Percentiles rank a stretch among this genome's conserved stretches.
phyloP scores from a whole-genome alignment of 805 yeast species.

The Kuraishia piskuri region DNA sequence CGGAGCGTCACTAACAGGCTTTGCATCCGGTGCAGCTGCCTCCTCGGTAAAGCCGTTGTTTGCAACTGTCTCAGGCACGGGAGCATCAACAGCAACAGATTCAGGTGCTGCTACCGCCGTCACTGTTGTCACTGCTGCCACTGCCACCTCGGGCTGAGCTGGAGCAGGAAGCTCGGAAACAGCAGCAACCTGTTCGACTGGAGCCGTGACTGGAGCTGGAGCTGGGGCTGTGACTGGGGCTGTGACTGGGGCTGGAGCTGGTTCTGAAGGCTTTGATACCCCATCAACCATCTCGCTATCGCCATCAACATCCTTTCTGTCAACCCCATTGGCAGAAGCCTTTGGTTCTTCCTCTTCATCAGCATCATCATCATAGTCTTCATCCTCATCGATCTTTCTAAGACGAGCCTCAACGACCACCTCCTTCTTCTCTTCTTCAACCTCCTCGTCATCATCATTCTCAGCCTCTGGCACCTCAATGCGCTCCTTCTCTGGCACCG shows the following conservation, averaged over 20 bases:
- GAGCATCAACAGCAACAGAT: not conserved
- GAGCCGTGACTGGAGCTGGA: no score
- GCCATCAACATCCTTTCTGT: not conserved
- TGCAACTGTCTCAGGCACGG: not conserved
- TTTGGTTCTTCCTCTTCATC: conserved; percentile 6
- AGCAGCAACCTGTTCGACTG: not conserved
- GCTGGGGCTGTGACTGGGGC: no score
- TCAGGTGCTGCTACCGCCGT: not conserved
- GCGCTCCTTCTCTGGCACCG: not conserved
- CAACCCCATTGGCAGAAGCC: not conserved
- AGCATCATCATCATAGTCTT: conserved; percentile 25
- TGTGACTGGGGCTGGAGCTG: no score
- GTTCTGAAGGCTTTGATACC: not conserved
- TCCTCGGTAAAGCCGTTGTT: not conserved
- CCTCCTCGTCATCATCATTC: conserved; percentile 16
- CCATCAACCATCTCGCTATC: not conserved
- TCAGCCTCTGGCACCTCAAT: not conserved
- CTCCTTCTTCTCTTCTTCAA: not conserved
- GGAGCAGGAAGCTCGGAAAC: not conserved
- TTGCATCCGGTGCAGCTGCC: not conserved
- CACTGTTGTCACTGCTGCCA: not conserved
- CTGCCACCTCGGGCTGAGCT: not conserved
- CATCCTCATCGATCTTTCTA: conserved; percentile 27
- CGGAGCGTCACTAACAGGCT: not conserved
- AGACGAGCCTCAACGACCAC: conserved; percentile 17